phyloP scores from a whole-genome alignment of 2,329 filamentous ascomycete genomes.

The Apiospora malaysiana region DNA sequence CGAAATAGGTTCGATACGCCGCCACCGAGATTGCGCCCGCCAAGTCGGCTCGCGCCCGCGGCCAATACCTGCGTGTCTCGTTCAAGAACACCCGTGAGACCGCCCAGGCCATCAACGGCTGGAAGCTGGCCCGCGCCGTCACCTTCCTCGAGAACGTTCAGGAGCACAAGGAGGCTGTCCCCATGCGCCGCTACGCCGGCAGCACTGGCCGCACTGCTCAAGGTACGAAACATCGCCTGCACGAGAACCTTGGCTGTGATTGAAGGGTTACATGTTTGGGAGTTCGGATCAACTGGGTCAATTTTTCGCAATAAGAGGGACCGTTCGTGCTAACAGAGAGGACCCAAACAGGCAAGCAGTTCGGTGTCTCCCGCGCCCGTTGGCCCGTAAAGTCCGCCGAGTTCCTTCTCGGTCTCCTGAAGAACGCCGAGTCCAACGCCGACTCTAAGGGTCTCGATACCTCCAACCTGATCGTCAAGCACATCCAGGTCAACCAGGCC shows the following conservation, averaged over 20 bases:
- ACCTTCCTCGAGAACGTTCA: slow-evolving; percentile 98
- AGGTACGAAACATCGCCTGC: slow-evolving; percentile 70
- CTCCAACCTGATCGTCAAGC: slow-evolving; percentile 97
- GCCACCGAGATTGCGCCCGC: slow-evolving; percentile 83
- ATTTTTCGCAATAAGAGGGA: background rate
- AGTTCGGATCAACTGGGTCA: background rate
- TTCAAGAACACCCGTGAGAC: slow-evolving; percentile 99
- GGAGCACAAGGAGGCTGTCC: slow-evolving; percentile 95
- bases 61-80: slow-evolving; percentile 97
- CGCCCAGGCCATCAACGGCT: slow-evolving; percentile 98
- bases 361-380: slow-evolving; percentile 96
- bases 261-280: background rate
- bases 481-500: slow-evolving; percentile 99
- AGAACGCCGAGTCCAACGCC: slow-evolving; percentile 97
- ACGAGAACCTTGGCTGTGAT: background rate
- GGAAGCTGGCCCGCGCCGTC: slow-evolving; percentile 94
- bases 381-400: slow-evolving; percentile 99
- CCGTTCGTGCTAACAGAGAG: background rate
- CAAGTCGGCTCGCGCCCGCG: slow-evolving; percentile 97
- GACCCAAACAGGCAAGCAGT: slow-evolving; percentile 82
- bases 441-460: slow-evolving; percentile 98
- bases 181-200: slow-evolving; percentile 97
- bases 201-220: slow-evolving; percentile 95
- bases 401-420: slow-evolving; percentile 95
- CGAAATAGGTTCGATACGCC: slow-evolving; percentile 87